Evolutionary conservation across 1,284 basidiomycete species (phyloP), one percentile per base, ranked within the genome.

Genomic region (Ceratobasidium theobromae): DNA sequence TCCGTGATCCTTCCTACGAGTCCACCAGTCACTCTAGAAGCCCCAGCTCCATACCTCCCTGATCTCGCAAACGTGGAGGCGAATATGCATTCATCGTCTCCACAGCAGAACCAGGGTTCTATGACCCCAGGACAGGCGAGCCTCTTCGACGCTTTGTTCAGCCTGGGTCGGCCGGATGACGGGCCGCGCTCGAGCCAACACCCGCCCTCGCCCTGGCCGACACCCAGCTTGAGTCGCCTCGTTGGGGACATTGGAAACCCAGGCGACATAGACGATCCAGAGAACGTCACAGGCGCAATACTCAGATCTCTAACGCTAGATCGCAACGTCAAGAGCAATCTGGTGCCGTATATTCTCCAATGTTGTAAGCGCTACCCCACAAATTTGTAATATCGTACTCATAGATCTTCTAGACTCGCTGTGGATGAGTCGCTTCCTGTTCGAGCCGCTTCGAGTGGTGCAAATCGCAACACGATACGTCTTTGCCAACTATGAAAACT

Each of bases 51-150:
- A n/a, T n/a, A n/a, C 16, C 16, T 38, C 16, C 35, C 16, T 16
- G 35, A 38, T 16, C 35, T 16, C 8, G 16, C 35, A 16, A 38
- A 38, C 35, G 16, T 38, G 35, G 8, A 38, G 35, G 6, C 35
- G 35, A 38, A 38, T 16, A n/a, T n/a, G n/a, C n/a, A n/a, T 16
- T 16, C 35, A 16, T 16, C 35, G 16, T 38, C 6, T 16, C 8
- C 6, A 38, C 35, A 16, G 6, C 35, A 16, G 8, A 16, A 8
- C 35, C 35, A 38, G 16, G 8, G 16, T 8, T 38, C 35, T 25
- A 28, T 62, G 58, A 62, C 58, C 21, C 2, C 46, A 5, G 58
- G 58, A 16, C 58, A 62, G 41, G 58, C 58, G 8, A 62, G 58
- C 25, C 58, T 62, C 4, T 30, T 62, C 12, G 30, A 52, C 5